phyloP scores from a whole-genome alignment of 371 early-diverging fungal species.

The Mortierella sp. region DNA sequence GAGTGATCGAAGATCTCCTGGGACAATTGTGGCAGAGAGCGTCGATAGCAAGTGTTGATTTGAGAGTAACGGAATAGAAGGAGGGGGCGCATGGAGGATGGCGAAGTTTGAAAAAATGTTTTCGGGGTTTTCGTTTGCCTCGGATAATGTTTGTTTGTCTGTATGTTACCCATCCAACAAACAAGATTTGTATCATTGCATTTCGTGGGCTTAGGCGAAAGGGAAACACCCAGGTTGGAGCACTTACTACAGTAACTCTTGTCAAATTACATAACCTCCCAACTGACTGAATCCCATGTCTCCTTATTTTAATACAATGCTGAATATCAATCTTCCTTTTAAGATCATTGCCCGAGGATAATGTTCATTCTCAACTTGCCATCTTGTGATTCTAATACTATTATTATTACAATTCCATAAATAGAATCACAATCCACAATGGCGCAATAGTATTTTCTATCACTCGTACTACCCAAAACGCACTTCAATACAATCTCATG shows the following conservation, averaged over 20 bases:
- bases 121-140: not conserved
- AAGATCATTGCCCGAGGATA: no score
- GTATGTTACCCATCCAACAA: no score
- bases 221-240: no score
- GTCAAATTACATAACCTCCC: no score
- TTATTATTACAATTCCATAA: slow-evolving; percentile 7
- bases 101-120: not conserved
- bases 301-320: not conserved
- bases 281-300: not conserved
- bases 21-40: not conserved
- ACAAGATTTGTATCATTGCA: no score
- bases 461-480: no score
- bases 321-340: slow-evolving; percentile 3
- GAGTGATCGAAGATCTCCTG: not conserved
- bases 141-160: slow-evolving; percentile 1
- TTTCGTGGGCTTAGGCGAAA: no score
- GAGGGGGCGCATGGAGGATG: no score
- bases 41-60: no score
- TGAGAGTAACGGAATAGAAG: no score
- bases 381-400: not conserved
- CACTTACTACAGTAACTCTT: no score
- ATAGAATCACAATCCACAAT: not conserved
- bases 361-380: no score
- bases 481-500: not conserved
- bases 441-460: not conserved